Evolutionary conservation across 345 rosid species (phyloP).

Genomic region (Rhizophora apiculata): DNA sequence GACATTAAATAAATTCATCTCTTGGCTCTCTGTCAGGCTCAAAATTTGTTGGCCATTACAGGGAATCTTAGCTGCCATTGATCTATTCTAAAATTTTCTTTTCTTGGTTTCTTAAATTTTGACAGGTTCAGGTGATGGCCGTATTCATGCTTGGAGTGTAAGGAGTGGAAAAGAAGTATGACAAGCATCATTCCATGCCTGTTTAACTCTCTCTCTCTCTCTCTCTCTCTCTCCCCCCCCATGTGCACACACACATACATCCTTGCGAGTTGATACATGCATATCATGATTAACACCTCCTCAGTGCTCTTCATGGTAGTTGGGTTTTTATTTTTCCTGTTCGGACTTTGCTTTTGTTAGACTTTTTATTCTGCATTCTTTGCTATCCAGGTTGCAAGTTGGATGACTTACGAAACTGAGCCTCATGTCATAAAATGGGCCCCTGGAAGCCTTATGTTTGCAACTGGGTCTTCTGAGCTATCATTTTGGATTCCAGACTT

Average conservation of each 20-base stretch:
- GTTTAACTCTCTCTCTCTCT: neutral
- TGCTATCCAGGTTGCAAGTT: neutral
- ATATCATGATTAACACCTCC: no score
- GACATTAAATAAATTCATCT: no score
- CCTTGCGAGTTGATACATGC: no score
- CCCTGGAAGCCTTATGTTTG: conserved; percentile 93
- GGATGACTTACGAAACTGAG: conserved; percentile 37
- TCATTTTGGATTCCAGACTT: conserved; percentile 88
- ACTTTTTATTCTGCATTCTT: neutral
- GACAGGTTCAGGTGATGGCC: conserved; percentile 88
- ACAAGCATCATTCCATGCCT: conserved; percentile 16
- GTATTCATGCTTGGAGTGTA: conserved; percentile 87
- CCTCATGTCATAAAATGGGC: conserved; percentile 89
- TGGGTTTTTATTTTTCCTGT: no score
- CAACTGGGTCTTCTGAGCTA: conserved; percentile 36
- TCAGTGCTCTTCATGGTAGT: no score
- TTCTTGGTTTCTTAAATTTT: conserved; percentile 17
- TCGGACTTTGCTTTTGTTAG: neutral
- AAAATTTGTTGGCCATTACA: neutral
- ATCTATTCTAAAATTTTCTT: conserved; percentile 7
- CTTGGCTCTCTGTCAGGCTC: neutral
- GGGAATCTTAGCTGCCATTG: neutral
- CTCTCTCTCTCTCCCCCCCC: no score
- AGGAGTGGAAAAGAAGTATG: conserved; percentile 86
- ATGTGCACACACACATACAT: no score